Evolutionary conservation across 106 monocot species (phyloP), one percentile per base, ranked within the genome.

Genomic region (Vanilla planifolia): DNA sequence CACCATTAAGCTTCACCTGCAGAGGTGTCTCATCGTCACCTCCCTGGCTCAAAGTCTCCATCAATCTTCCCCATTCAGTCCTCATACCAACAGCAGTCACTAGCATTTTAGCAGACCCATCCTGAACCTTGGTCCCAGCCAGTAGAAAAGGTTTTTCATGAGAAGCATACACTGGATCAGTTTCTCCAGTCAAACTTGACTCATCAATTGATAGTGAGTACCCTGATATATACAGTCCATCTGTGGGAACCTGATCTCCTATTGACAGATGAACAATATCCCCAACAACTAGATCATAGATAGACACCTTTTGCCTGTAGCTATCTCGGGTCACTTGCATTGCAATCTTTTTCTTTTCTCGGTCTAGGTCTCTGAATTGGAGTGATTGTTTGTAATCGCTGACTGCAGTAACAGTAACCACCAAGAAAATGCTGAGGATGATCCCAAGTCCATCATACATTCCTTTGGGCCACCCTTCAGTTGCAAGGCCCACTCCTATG

Each of bases 1-100:
- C 96, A 63, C 91, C 96, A 77, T 96, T 91, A 48, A 96, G 59
- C 71, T 96, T 96, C 24, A 91, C 96, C 72, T 96, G 95, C 60
- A 96, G 68, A 35, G 94, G 94, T 37, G 94, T 94, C 60, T 94
- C 94, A 67, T 94, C 89, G 68, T 94, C 89, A 37, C 89, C 89
- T 27, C 73, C 89, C 45, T 86, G 83, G 61, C 73, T 95, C 59
- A 95, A 62, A 43, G 95, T 86, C 66, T 95, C 95, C 85, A 86
- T 95, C 52, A 95, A 46, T 23, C 76, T 75, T 63, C 95, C 89
- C 95, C 95, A 95, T 58, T 90, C 89, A 50, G 95, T 95, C 52
- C 64, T 83, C 89, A 95, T 95, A 30, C 95, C 95, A 57, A 95
- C 95, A 47, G 89, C 60, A 29, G 89, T 90, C 21, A 90, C 89